Evolutionary conservation across 768 basidiomycete species (phyloP).

Genomic region (Tricholoma sp.): DNA sequence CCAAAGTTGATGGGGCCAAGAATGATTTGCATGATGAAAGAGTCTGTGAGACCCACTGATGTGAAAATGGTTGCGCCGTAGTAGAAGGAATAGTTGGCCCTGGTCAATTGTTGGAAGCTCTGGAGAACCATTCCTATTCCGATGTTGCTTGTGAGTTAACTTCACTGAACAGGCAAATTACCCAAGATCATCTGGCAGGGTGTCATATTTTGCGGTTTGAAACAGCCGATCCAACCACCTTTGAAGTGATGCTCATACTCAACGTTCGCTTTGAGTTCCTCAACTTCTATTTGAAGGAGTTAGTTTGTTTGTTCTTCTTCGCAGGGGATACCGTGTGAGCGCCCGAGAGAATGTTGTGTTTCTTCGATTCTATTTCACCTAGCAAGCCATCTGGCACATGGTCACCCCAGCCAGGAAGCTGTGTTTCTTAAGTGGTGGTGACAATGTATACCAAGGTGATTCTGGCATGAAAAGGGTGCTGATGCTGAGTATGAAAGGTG

Average conservation of each 20-base stretch:
- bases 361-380: slow-evolving; percentile 40
- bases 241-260: slow-evolving; percentile 41
- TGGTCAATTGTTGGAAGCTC: slow-evolving; percentile 67
- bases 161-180: slow-evolving; percentile 8
- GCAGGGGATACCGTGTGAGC: slow-evolving; percentile 41
- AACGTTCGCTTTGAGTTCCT: slow-evolving; percentile 50
- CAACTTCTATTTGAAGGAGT: slow-evolving; percentile 42
- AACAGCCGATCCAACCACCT: slow-evolving; percentile 67
- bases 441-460: slow-evolving; percentile 39
- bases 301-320: slow-evolving; percentile 34
- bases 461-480: slow-evolving; percentile 72
- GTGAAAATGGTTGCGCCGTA: slow-evolving; percentile 62
- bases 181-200: slow-evolving; percentile 59
- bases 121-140: slow-evolving; percentile 54
- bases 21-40: slow-evolving; percentile 70
- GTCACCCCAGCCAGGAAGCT: neutral
- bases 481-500: slow-evolving; percentile 54
- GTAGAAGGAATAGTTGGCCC: slow-evolving; percentile 69
- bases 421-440: neutral
- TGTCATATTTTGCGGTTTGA: slow-evolving; percentile 48
- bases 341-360: slow-evolving; percentile 43
- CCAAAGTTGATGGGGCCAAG: slow-evolving; percentile 68
- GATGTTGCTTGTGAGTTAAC: neutral
- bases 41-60: slow-evolving; percentile 61
- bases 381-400: slow-evolving; percentile 47